phyloP scores from a whole-genome alignment of 305 asterid species.

The Striga hermonthica region DNA sequence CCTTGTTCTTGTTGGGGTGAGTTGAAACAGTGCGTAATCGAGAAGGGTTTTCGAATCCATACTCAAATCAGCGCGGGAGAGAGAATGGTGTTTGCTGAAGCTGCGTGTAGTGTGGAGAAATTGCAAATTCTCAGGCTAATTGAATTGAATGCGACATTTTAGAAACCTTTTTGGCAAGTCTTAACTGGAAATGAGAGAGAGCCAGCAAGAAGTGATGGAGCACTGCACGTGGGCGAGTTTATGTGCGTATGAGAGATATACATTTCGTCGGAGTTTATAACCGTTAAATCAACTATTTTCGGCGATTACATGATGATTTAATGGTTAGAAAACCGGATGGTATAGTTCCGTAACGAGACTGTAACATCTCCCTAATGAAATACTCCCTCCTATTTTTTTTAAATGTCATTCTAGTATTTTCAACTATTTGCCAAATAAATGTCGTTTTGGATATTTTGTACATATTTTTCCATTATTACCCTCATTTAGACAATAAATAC shows the following conservation, averaged over 20 bases:
- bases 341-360: too few relatives aligned
- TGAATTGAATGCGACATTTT: slow-evolving; percentile 43
- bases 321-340: too few relatives aligned
- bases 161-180: slow-evolving; percentile 32
- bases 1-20: slow-evolving; percentile 91
- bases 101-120: slow-evolving; percentile 17
- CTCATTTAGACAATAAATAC: too few relatives aligned
- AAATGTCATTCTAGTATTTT: too few relatives aligned
- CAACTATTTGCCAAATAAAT: too few relatives aligned
- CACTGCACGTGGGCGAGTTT: slow-evolving; percentile 59
- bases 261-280: slow-evolving; percentile 22
- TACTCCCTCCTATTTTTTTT: too few relatives aligned
- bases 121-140: slow-evolving; percentile 33
- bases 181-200: slow-evolving; percentile 60
- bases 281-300: too few relatives aligned
- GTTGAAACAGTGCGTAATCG: slow-evolving; percentile 75
- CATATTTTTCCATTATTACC: too few relatives aligned
- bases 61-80: neutral
- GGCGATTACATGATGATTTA: too few relatives aligned
- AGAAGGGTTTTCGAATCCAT: slow-evolving; percentile 64
- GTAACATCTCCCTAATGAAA: too few relatives aligned
- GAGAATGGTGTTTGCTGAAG: neutral
- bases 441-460: too few relatives aligned
- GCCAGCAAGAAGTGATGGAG: slow-evolving; percentile 72
- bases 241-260: slow-evolving; percentile 25